Evolutionary conservation across 768 basidiomycete species (phyloP).

Genomic region (Boletus patriciae): DNA sequence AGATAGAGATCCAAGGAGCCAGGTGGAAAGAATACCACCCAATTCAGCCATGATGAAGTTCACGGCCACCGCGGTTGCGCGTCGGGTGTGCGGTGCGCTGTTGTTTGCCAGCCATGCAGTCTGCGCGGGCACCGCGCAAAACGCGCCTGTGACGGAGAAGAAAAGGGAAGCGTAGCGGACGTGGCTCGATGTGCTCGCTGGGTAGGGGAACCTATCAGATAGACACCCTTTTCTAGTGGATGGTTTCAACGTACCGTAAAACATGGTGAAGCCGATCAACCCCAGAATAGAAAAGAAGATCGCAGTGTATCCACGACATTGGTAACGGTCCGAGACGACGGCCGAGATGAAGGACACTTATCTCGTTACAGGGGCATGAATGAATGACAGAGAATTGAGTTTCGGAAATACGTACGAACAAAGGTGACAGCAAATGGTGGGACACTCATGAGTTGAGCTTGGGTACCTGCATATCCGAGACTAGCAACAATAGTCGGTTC

Average conservation of each 20-base stretch:
- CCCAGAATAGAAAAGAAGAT: conserved; percentile 46
- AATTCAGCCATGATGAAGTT: conserved; percentile 55
- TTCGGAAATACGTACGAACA: conserved; percentile 40
- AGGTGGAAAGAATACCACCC: conserved; percentile 61
- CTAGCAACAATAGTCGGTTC: conserved; percentile 65
- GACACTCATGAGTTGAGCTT: conserved; percentile 63
- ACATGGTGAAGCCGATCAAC: conserved; percentile 28
- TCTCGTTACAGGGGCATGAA: neutral
- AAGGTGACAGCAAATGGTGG: conserved; percentile 20
- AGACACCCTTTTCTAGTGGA: neutral
- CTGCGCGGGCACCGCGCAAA: conserved; percentile 50
- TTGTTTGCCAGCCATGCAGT: conserved; percentile 65
- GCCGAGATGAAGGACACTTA: conserved; percentile 43
- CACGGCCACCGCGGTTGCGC: conserved; percentile 61
- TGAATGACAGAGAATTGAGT: neutral
- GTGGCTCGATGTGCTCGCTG: conserved; percentile 33
- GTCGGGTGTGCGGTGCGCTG: conserved; percentile 52
- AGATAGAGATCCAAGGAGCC: conserved; percentile 55
- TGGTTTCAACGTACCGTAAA: neutral
- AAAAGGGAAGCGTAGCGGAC: conserved; percentile 57
- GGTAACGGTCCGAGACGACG: conserved; percentile 52
- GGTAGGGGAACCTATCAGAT: neutral
- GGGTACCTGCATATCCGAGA: conserved; percentile 53
- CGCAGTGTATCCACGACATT: conserved; percentile 47
- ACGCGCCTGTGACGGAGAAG: conserved; percentile 52